Base-by-base conservation (phyloP, 164 flowering plant species). In the Aristolochia californica region DNA sequence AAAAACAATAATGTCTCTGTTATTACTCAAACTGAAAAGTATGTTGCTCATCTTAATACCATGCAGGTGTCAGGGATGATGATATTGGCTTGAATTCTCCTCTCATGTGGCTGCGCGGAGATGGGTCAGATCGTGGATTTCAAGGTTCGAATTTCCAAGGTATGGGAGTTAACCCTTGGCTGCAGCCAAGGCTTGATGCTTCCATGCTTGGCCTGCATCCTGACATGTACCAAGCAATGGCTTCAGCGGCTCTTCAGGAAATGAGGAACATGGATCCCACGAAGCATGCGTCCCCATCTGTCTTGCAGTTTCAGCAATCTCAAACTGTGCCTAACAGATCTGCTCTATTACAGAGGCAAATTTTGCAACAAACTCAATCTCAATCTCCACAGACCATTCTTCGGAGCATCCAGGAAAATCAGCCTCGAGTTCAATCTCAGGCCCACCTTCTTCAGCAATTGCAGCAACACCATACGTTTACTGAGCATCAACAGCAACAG, bases 211-310 rank as follows among this genome's bases (percentile, higher is more conserved):
- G 87, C 56, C 49, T 84, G 70, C 97, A 85, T 57, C 66, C 82
- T 45, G 95, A 93, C 58, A 67, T 82, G 70, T 88, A 82, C 62
- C 95, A 91, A 70, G 83, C 87, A 48, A 83, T 88, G 89, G 88
- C 91, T 64, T 82, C 89, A 50, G 85, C 97, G 43, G 89, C 91
- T 15, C 77, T 91, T 58, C 91, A 86, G 61, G 94, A 88, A 50
- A 81, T 85, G 83, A 79, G 96, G 60, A 70, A 59, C 24, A 66
- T 69, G 2, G 95, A 85, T 72, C 68, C 83, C 60, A 61, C 84
- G 20, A 87, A 83, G 62, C 81, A 70, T 53, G 56, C 70, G 20
- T 52, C 76, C 51, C 54, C 91, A 43, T 68, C 90, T 50, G 57
- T 77, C 56, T 54, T 83, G 57, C 98, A 84, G 60, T 80, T 80